Evolutionary conservation across 495 filamentous ascomycete genomes (phyloP), one percentile per base, ranked within the genome.

Genomic region (Penicillium riverlandense): DNA sequence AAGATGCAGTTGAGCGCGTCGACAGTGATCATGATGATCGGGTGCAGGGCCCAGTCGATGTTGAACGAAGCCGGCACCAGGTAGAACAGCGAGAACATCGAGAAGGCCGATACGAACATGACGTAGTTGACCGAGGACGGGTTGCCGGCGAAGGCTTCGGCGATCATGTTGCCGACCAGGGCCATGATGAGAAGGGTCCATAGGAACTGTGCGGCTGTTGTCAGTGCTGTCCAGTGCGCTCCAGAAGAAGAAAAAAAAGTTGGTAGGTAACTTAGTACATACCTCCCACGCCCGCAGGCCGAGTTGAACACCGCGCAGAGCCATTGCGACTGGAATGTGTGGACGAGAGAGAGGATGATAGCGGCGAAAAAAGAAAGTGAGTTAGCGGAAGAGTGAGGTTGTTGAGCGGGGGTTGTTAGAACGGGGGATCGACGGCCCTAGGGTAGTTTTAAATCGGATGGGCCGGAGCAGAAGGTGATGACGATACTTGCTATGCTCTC

Each of bases 141-240:
- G 66, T 84, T 82, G 34, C 78, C 78, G 37, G 61, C 41, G 47
- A 67, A 64, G 0, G 78, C 64, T 5, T 72, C 61, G 44, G 70
- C 64, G 54, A 87, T 81, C 70, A 85, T 82, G 66, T 85, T 82
- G 49, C 82, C 83, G 43, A 83, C 53, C 22, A 88, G 68, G 14
- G 82, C 75, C 62, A 84, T 77, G 51, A 83, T 57, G 56, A 87
- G 71, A 28, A 87, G 62, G n/a, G 80, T 73, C 69, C 71, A 84
- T 48, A 85, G 15, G 66, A 85, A 82, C 75, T 85, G 44, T 29
- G 38, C 11, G 28, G 8, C n/a, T 22, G 22, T 22, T 22, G 22
- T 22, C 22, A 22, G 22, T 4, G 22, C 22, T 22, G 4, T 22
- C 22, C 22, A 29, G 8, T 22, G 33, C 9, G n/a, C 11, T 22